Base-by-base conservation (phyloP, 306 rosid genomes). In the Leucaena leucocephala region DNA sequence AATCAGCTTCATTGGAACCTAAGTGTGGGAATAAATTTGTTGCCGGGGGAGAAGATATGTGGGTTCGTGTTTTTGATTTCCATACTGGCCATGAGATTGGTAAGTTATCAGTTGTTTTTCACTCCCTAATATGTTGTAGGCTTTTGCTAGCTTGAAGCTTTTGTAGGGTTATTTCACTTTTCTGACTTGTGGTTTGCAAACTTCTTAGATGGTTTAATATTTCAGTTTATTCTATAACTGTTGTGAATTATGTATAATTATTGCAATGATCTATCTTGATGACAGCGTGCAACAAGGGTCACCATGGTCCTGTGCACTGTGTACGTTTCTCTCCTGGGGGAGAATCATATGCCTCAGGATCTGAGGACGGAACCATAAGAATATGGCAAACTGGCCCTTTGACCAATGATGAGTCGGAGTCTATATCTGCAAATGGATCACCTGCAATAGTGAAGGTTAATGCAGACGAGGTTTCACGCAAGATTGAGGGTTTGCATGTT, bases 41-140 rank as follows among this genome's bases (percentile, higher is more conserved):
- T 81, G 99, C 98, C 14, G 99, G 96, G 42, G 99, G 99, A 83
- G 99, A 96, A 85, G 99, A 96, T 66, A 91, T 96, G 98, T 96
- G 99, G 99, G 84, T 96, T 68, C 98, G 68, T 83, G 92, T 96
- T 10, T 91, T 90, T 87, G 99, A 96, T 76, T 96, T 93, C 77
- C 96, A 93, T 79, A 89, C 94, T 1, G 99, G 99, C 38, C 86
- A 90, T n/a, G 99, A 96, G 84, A 96, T 96, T 57, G 94, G 99
- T 96, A 83, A 52, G 90, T 72, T 62, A 39, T 27, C 36, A 49
- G 76, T 35, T 40, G 46, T 73, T 49, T 43, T 11, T 42, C 19
- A 43, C 49, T 19, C 27, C 55, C 35, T 17, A n/a, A 5, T 42
- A 40, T 9, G 3, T 15, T 9, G 3, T 15, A 9, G 48, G 16